Evolutionary conservation across 768 basidiomycete genomes (phyloP), one percentile per base, ranked within the genome.

Genomic region (Termitomyces sp.): DNA sequence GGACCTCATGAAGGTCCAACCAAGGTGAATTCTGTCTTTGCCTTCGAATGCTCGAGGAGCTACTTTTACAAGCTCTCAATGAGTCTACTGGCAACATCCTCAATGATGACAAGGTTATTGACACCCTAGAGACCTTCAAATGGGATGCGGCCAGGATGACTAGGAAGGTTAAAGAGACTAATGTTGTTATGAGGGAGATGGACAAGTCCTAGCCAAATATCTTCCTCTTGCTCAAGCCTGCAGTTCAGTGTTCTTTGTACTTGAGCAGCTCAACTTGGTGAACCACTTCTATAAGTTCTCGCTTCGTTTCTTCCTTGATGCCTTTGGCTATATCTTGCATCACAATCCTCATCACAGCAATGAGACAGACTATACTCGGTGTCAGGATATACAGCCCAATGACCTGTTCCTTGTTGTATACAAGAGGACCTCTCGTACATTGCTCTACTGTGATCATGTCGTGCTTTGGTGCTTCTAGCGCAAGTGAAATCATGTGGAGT

Each of bases 281-380:
- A 94, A 96, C 70, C 96, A 97, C 75, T 98, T 98, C 79, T 99
- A 99, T 71, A 94, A 98, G 73, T 99, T 99, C 81, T 98, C 97
- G 2, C 83, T 99, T 50, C 89, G 82, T 33, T 98, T 96, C 83
- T 99, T 99, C 90, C 84, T 98, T 61, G 96, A 97, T 71, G 96
- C 98, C 70, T 99, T 99, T 76, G 94, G 98, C 76, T 93, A 91
- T 67, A 87, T 96, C 60, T 84, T 98, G 8, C 90, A 91, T 66
- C 89, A 91, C 67, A 98, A 98, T 70, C 95, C 96, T 12, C 90
- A 94, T 71, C 83, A 98, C 63, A 88, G 83, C 73, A 85, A 84
- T 61, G 81, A 96, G 60, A 80, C 86, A 22, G 94, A 97, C 64
- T 76, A 94, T 59, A 77, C 79, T 54, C 76, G 75, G 46, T 88